Evolutionary conservation across 2,329 filamentous ascomycete species (phyloP).

Genomic region (Rhytidhysteron rufulum): DNA sequence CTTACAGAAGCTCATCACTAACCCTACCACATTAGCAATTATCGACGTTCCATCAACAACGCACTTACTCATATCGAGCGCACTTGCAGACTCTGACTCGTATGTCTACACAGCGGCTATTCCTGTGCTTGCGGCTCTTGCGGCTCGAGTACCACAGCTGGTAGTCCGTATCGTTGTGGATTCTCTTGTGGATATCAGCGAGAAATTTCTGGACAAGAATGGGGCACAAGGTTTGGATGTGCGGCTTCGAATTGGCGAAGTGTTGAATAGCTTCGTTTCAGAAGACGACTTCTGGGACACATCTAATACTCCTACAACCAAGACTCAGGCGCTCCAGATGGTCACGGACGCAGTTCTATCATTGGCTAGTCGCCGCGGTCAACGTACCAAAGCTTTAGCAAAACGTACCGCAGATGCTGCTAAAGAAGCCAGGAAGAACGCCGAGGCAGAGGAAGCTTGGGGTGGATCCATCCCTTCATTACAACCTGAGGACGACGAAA

Average conservation of each 20-base stretch:
- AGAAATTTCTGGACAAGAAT: conserved; percentile 24
- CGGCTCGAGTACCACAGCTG: conserved; percentile 59
- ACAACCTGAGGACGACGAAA: conserved; percentile 22
- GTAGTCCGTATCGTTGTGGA: conserved; percentile 62
- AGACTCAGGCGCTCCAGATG: conserved; percentile 12
- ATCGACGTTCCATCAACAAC: conserved; percentile 65
- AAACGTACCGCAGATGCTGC: conserved; percentile 53
- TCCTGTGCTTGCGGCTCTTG: conserved; percentile 60
- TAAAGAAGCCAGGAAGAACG: conserved; percentile 46
- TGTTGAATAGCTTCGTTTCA: conserved; percentile 21
- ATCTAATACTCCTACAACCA: background rate
- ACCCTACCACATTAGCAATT: conserved; percentile 48
- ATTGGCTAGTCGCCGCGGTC: conserved; percentile 60
- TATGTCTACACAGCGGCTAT: conserved; percentile 69
- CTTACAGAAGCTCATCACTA: conserved; percentile 47
- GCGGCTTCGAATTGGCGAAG: conserved; percentile 65
- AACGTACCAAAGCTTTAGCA: conserved; percentile 57
- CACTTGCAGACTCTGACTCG: conserved; percentile 64
- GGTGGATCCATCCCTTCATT: conserved; percentile 46
- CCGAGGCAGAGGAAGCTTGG: conserved; percentile 53
- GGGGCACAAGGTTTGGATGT: conserved; percentile 51
- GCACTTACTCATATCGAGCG: conserved; percentile 60
- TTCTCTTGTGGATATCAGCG: conserved; percentile 63
- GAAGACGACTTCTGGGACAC: conserved; percentile 17
- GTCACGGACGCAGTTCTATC: conserved; percentile 59